These are phyloP conservation scores for Backusella luteola DNA, from an alignment of 192 early-diverging fungal species.

Conservation along the genomic window DNA sequence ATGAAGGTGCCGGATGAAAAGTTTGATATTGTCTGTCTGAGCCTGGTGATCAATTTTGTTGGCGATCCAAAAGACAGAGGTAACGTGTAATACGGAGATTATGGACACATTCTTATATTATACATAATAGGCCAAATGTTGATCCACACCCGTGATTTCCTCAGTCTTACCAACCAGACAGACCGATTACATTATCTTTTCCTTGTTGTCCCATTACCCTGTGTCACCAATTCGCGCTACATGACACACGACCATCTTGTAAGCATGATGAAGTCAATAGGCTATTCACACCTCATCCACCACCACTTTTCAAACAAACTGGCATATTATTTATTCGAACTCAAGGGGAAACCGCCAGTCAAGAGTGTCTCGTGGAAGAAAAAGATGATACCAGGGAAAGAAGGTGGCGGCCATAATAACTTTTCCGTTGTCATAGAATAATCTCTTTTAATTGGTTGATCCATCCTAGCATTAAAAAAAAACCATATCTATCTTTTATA, in stretches of 20 bases:
- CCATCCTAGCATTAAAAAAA: no score
- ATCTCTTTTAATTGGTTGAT: neutral
- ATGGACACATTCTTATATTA: neutral
- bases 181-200: slow-evolving; percentile 55
- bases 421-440: slow-evolving; percentile 61
- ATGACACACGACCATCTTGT: slow-evolving; percentile 71
- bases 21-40: slow-evolving; percentile 80
- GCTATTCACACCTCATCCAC: slow-evolving; percentile 55
- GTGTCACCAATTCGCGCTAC: slow-evolving; percentile 84
- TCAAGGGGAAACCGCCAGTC: slow-evolving; percentile 11
- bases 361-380: slow-evolving; percentile 48
- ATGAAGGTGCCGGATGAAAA: slow-evolving; percentile 51
- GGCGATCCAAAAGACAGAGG: slow-evolving; percentile 72
- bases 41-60: slow-evolving; percentile 89
- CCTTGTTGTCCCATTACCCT: slow-evolving; percentile 80
- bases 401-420: slow-evolving; percentile 60
- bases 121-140: slow-evolving; percentile 38
- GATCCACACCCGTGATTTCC: slow-evolving; percentile 30
- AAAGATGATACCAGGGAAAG: slow-evolving; percentile 62
- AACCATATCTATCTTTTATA: no score
- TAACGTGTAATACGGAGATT: neutral
- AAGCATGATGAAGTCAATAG: slow-evolving; percentile 61
- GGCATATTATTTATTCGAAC: slow-evolving; percentile 75
- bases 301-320: slow-evolving; percentile 72
- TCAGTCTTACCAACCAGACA: neutral